phyloP scores from a whole-genome alignment of 2,329 filamentous ascomycete species.

The Xylariaceae sp. region DNA sequence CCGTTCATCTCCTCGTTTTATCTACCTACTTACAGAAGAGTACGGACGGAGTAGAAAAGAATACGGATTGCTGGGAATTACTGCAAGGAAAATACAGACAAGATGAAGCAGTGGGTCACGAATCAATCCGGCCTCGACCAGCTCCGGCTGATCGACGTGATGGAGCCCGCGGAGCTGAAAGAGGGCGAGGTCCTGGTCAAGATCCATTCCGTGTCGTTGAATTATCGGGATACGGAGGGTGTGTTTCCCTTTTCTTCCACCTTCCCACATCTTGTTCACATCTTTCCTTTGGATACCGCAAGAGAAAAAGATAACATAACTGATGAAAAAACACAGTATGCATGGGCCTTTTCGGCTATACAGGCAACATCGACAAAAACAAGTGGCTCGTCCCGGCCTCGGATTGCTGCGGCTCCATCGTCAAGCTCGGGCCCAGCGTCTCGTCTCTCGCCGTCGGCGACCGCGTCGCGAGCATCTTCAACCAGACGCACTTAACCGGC shows the following conservation, averaged over 20 bases:
- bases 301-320: background rate
- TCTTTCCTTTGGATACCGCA: too few relatives aligned
- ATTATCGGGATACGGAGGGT: slow-evolving; percentile 48
- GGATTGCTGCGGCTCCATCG: slow-evolving; percentile 63
- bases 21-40: too few relatives aligned
- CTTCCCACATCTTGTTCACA: background rate
- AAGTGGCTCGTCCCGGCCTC: slow-evolving; percentile 57
- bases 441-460: slow-evolving; percentile 44
- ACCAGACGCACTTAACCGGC: slow-evolving; percentile 52
- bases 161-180: slow-evolving; percentile 42
- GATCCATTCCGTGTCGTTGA: slow-evolving; percentile 43
- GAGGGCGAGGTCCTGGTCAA: slow-evolving; percentile 49
- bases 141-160: slow-evolving; percentile 39
- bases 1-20: too few relatives aligned
- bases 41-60: background rate
- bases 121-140: slow-evolving; percentile 52
- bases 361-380: slow-evolving; percentile 44
- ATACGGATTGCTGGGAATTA: too few relatives aligned
- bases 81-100: background rate
- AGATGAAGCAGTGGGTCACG: slow-evolving; percentile 48
- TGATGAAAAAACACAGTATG: slow-evolving; percentile 41
- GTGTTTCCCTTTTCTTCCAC: slow-evolving; percentile 5
- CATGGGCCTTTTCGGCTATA: slow-evolving; percentile 63
- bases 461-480: slow-evolving; percentile 63
- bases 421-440: slow-evolving; percentile 43